phyloP scores from a whole-genome alignment of 257 asterid genomes.

The Craterostigma plantagineum region DNA sequence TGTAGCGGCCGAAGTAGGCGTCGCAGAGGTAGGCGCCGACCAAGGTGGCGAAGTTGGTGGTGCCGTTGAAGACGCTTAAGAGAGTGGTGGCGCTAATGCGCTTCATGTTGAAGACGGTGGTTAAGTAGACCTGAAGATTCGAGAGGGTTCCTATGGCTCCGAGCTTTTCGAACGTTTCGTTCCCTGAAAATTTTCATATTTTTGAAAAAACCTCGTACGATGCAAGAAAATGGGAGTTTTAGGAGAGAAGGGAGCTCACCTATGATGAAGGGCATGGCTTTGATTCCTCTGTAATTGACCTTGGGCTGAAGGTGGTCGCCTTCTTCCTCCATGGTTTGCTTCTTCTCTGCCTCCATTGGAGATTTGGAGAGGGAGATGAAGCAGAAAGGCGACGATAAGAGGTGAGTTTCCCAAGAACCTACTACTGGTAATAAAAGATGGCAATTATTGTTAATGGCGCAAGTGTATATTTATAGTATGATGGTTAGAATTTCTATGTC shows the following conservation, averaged over 20 bases:
- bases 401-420: too few species aligned
- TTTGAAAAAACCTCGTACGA: too few species aligned
- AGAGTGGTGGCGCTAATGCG: conserved; percentile 41
- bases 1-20: conserved; percentile 66
- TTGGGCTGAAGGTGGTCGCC: conserved; percentile 20
- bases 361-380: too few species aligned
- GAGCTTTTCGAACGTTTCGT: conserved; percentile 66
- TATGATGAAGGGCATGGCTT: conserved; percentile 70
- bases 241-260: too few species aligned
- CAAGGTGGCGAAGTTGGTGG: conserved; percentile 51
- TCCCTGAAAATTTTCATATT: conserved; percentile 35
- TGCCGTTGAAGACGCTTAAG: conserved; percentile 50
- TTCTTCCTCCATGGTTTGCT: conserved; percentile 3
- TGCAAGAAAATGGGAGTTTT: too few species aligned
- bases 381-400: too few species aligned
- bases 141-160: conserved; percentile 47
- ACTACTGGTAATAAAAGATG: too few species aligned
- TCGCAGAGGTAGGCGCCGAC: conserved; percentile 54
- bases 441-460: too few species aligned
- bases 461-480: too few species aligned
- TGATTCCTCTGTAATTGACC: conserved; percentile 52
- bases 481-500: too few species aligned
- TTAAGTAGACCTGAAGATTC: conserved; percentile 52
- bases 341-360: conserved; percentile 13
- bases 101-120: conserved; percentile 55